Evolutionary conservation across 495 filamentous ascomycete genomes (phyloP), one percentile per base, ranked within the genome.

Genomic region (Neurospora discreta): DNA sequence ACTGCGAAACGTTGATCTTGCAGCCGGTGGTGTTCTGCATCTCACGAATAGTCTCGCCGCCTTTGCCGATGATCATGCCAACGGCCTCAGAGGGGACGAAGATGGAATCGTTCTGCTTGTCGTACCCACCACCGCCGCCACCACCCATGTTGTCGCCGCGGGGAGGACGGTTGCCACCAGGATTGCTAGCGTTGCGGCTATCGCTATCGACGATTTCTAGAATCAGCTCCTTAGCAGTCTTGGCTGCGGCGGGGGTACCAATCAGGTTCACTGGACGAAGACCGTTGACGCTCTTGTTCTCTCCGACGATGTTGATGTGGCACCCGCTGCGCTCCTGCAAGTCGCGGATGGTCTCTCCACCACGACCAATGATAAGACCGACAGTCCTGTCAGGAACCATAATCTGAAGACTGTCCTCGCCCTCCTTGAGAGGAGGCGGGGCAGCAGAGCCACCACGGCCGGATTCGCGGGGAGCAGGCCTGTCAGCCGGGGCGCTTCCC

Each of bases 311-410:
- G 80, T 95, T 95, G 72, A 95, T 92, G 80, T 95, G 92, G 74
- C 92, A 95, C 3, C 88, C 90, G 74, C 90, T 93, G 70, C 91
- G 87, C 77, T 95, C 92, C 78, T 95, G 92, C 16, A 95, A 88
- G 79, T 98, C 95, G 41, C 94, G 90, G 73, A 95, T 95, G 6
- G 92, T 94, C 80, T 95, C 92, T 38, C 92, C 92, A 26, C 92
- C 92, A 65, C 92, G 88, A 30, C 92, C 92, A 73, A 95, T 95
- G 73, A 95, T 94, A 39, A 95, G 83, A 70, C 92, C 92, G 70
- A 95, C 92, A 3, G 92, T 95, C 72, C 91, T 87, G 81, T 94
- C 93, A n/a, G 92, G 92, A 9, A 95, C 92, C 89, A 95, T 93
- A 73, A 95, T 93, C 80, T 94, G 90, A 65, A 89, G 87, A 71